Conservation (phyloP, 1,284 basidiomycete genomes). For the Cerioporus squamosus region DNA sequence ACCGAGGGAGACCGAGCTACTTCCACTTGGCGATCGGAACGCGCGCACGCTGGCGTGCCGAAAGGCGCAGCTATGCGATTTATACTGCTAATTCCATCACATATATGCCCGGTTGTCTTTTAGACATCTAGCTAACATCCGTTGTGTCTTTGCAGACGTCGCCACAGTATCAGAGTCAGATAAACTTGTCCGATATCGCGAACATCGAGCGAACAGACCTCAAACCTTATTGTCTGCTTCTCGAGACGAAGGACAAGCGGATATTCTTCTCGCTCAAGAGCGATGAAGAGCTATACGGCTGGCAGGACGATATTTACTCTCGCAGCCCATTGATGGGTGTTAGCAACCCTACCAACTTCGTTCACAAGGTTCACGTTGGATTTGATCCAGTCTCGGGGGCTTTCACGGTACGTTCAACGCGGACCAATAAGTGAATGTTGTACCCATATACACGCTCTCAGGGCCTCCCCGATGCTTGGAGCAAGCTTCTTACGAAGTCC, state of each 20-base stretch:
- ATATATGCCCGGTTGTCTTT: neutral
- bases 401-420: conserved; percentile 73
- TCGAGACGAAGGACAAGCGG: conserved; percentile 84
- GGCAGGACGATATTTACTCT: conserved; percentile 96
- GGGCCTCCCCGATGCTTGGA: conserved; percentile 98
- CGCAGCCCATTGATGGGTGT: conserved; percentile 93
- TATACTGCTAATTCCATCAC: too few species aligned
- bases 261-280: conserved; percentile 85
- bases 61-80: too few species aligned
- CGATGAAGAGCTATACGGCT: conserved; percentile 95
- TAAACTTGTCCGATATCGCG: conserved; percentile 80
- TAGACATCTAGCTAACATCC: conserved; percentile 2
- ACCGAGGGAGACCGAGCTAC: too few species aligned
- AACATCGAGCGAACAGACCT: conserved; percentile 91
- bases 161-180: conserved; percentile 66
- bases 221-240: conserved; percentile 89
- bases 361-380: conserved; percentile 97
- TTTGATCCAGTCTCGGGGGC: conserved; percentile 94
- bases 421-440: neutral
- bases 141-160: conserved; percentile 33
- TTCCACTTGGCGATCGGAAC: too few species aligned
- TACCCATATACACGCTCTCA: conserved; percentile 33
- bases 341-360: conserved; percentile 94
- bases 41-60: too few species aligned
- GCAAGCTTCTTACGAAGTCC: conserved; percentile 91